Base-by-base conservation (phyloP, 257 asterid species). In the Solanum virginianum region DNA sequence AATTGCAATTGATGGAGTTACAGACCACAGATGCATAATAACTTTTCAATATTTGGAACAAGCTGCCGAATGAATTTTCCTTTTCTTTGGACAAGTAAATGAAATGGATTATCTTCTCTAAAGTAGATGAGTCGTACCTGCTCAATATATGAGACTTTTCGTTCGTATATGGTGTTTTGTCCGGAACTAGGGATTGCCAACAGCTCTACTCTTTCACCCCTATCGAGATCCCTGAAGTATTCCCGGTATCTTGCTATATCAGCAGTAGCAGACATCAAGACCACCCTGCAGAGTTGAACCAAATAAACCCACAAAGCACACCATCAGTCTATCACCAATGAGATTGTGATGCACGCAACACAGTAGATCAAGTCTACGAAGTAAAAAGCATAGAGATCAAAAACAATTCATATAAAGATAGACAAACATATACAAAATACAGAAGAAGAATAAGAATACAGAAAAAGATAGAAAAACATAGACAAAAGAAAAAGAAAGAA, bases 221-320 rank as follows among this genome's bases (percentile, higher is more conserved):
- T 94, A 85, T 93, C 96, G 84, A 96, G 95, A 91, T 95, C 97
- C 91, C 86, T 92, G 84, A 96, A 96, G 91, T 95, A 96, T 51
- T 94, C 97, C 20, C 95, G 94, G 84, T 96, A 96, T 92, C 97
- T 93, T 86, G 92, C 87, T 79, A 92, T 94, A 90, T 96, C 96
- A 18, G 97, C 97, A 86, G 99, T 96, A 55, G 99, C 99, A 87
- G 99, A 96, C 99, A 96, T 95, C 95, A 96, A 92, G 69, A 96
- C 99, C 87, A 96, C 91, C 97, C 98, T 95, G 89, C 72, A 90
- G 89, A 85, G 89, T 88, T 86, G 91, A 86, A 80, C 43, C 24
- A 74, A 80, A 68, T 51, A 87, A 89, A 62, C 55, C 26, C 72
- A 79, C 84, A 45, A 60, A 55, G 69, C 68, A 68, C 63, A 43